Evolutionary conservation across 1,284 basidiomycete genomes (phyloP).

Genomic region (Microbotryum violaceum): DNA sequence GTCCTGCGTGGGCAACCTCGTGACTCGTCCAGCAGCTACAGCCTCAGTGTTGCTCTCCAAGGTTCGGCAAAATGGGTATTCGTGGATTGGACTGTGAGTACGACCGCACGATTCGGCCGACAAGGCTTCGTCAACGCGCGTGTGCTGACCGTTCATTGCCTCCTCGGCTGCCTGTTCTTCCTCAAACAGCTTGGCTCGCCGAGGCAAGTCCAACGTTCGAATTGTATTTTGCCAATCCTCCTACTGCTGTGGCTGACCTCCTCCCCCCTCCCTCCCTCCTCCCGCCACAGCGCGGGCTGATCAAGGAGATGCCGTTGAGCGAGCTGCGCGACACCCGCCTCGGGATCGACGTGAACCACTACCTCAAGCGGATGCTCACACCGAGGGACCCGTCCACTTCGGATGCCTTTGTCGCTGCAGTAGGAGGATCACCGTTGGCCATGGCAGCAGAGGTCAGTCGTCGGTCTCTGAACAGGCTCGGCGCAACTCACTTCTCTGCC

Average conservation of each 20-base stretch:
- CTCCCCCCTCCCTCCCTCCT: too few species aligned
- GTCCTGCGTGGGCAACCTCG: too few species aligned
- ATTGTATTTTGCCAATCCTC: not conserved
- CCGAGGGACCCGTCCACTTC: conserved; percentile 49
- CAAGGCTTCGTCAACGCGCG: not conserved
- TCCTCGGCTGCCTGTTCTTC: not conserved
- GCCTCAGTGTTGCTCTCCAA: too few species aligned
- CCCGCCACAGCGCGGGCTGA: conserved; percentile 61
- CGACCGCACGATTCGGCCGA: not conserved
- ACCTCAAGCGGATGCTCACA: conserved; percentile 72
- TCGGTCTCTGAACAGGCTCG: not conserved
- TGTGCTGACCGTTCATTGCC: not conserved
- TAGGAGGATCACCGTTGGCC: conserved; percentile 83
- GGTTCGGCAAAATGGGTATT: conserved; percentile 14
- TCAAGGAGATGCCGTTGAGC: conserved; percentile 71
- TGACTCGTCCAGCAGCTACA: too few species aligned
- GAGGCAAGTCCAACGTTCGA: conserved; percentile 9
- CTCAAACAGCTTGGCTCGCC: conserved; percentile 21
- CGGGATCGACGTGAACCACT: conserved; percentile 92
- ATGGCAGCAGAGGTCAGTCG: conserved; percentile 50
- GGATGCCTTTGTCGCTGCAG: conserved; percentile 62
- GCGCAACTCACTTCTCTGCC: too few species aligned
- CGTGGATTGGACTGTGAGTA: conserved; percentile 20
- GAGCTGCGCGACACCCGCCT: conserved; percentile 85
- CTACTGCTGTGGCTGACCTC: not conserved